A percentile compares a stretch with the other conserved stretches of the same genome.
Evolutionary conservation across 129 eudicot genomes (phyloP).

Genomic region (Arctium lappa): DNA sequence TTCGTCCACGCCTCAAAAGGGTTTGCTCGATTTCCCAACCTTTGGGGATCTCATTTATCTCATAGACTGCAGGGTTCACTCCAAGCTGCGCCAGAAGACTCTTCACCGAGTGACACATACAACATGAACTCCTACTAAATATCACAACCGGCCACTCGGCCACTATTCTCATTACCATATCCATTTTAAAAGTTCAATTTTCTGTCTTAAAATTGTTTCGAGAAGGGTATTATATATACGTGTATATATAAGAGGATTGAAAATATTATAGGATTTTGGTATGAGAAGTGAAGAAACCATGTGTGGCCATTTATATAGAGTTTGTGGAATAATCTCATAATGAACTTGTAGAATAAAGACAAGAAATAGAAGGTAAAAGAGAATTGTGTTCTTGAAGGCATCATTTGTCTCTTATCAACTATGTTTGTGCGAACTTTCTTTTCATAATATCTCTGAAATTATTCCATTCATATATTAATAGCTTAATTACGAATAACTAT

Average conservation of each 20-base stretch:
- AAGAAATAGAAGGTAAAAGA: neutral
- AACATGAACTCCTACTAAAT: conserved; percentile 51
- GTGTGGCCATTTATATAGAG: conserved; percentile 17
- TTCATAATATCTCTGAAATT: neutral
- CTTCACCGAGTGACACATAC: conserved; percentile 48
- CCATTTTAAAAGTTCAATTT: conserved; percentile 31
- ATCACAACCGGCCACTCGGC: conserved; percentile 52
- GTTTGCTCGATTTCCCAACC: conserved; percentile 55
- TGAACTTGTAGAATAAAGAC: conserved; percentile 8
- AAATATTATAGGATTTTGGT: neutral
- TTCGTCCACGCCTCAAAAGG: conserved; percentile 44
- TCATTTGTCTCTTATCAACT: conserved; percentile 2
- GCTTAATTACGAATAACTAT: neutral
- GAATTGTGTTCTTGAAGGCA: conserved; percentile 32
- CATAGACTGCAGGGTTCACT: conserved; percentile 43
- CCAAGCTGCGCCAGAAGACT: conserved; percentile 39
- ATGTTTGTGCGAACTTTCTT: neutral
- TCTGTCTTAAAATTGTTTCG: neutral
- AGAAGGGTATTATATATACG: neutral
- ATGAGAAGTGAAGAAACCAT: conserved; percentile 17
- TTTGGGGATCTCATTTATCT: conserved; percentile 42
- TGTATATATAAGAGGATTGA: neutral
- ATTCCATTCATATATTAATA: neutral
- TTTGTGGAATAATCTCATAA: conserved; percentile 18
- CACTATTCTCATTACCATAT: conserved; percentile 39